phyloP scores from a whole-genome alignment of 768 basidiomycete species.

The Lentinula edodes region DNA sequence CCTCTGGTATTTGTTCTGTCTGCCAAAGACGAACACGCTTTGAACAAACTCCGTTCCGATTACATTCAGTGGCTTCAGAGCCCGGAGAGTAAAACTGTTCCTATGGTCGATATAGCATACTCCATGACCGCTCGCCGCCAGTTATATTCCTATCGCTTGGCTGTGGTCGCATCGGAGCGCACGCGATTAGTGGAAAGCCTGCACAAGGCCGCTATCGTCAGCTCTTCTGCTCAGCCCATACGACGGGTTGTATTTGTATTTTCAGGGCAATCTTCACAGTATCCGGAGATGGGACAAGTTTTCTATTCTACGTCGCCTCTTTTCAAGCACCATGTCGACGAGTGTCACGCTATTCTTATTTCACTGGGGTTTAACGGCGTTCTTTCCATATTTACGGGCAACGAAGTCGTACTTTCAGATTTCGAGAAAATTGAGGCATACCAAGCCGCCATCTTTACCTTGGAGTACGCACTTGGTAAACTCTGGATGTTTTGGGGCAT shows the following conservation, averaged over 20 bases:
- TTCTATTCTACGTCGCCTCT: slow-evolving; percentile 46
- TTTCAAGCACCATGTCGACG: slow-evolving; percentile 50
- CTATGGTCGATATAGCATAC: slow-evolving; percentile 55
- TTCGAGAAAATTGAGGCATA: slow-evolving; percentile 37
- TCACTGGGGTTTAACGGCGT: slow-evolving; percentile 48
- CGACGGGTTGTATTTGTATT: slow-evolving; percentile 50
- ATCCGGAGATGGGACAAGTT: slow-evolving; percentile 53
- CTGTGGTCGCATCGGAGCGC: slow-evolving; percentile 36
- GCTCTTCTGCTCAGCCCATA: background rate
- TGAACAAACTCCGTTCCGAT: slow-evolving; percentile 40
- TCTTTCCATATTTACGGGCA: slow-evolving; percentile 33
- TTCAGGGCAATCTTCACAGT: slow-evolving; percentile 58
- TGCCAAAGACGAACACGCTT: slow-evolving; percentile 44
- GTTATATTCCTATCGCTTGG: slow-evolving; percentile 46
- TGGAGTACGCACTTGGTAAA: slow-evolving; percentile 57
- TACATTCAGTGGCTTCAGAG: slow-evolving; percentile 45
- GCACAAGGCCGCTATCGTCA: slow-evolving; percentile 22
- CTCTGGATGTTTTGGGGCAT: slow-evolving; percentile 72
- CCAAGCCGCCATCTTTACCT: slow-evolving; percentile 52
- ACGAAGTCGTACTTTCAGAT: slow-evolving; percentile 14
- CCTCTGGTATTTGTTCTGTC: slow-evolving; percentile 55
- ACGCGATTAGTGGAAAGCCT: slow-evolving; percentile 46
- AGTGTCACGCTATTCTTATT: slow-evolving; percentile 49
- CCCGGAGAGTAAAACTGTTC: slow-evolving; percentile 13
- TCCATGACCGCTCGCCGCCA: slow-evolving; percentile 63